Conservation (phyloP, 2,329 filamentous ascomycete species). For the Blumeria hordei region DNA sequence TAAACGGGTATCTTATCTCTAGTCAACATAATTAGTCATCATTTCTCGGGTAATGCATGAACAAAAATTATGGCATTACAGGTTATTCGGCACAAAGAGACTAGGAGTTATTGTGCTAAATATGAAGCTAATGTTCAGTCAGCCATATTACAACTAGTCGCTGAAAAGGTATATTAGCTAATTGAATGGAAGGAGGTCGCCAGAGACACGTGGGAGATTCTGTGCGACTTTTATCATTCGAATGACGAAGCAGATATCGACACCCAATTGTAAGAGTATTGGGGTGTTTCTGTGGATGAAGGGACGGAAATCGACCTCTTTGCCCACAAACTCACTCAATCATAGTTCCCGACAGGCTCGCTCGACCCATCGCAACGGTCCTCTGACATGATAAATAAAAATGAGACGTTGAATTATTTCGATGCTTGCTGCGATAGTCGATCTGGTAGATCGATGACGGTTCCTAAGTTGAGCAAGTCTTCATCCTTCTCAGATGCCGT, state of each 20-base stretch:
- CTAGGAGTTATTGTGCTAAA: neutral
- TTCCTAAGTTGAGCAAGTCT: neutral
- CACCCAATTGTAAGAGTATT: neutral
- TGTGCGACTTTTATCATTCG: neutral
- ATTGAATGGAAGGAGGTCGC: neutral
- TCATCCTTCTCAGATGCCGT: neutral
- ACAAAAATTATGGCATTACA: too few species aligned
- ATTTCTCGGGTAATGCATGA: too few species aligned
- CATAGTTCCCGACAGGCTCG: neutral
- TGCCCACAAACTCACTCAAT: neutral
- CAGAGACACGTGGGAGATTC: neutral
- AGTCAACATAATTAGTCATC: too few species aligned
- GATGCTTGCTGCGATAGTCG: neutral
- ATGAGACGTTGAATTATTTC: neutral
- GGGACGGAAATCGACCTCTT: neutral
- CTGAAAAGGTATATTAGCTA: neutral
- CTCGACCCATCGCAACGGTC: neutral
- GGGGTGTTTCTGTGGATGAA: neutral
- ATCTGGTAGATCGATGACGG: neutral
- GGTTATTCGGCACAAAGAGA: too few species aligned
- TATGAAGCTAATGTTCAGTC: neutral
- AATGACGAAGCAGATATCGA: neutral
- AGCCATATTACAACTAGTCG: neutral
- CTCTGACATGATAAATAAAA: neutral
- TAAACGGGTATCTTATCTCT: too few species aligned